Percentiles rank a stretch among this genome's conserved stretches.
Evolutionary conservation across 306 rosid genomes (phyloP).

Genomic region (Nissolia schottii): DNA sequence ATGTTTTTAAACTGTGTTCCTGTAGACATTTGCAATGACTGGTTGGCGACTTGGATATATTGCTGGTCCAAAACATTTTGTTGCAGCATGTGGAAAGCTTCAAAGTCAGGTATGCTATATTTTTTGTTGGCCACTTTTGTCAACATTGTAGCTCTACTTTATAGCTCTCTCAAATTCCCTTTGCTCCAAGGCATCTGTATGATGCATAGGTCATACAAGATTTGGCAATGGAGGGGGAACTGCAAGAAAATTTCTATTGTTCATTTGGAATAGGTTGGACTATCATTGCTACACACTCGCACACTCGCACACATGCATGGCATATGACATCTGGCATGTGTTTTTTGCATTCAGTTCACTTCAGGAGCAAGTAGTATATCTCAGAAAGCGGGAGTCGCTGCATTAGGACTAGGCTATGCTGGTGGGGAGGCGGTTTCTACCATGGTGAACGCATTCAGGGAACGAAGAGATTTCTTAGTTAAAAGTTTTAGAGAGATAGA

Average conservation of each 20-base stretch:
- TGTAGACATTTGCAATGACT: constrained; percentile 92
- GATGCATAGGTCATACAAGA: not conserved
- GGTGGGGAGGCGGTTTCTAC: constrained; percentile 71
- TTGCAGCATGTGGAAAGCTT: constrained; percentile 63
- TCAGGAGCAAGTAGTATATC: constrained; percentile 88
- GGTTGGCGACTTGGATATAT: constrained; percentile 90
- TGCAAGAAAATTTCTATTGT: not conserved
- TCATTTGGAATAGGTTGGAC: not conserved
- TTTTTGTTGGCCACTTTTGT: not conserved
- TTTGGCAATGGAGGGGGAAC: not conserved
- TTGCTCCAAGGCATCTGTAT: not conserved
- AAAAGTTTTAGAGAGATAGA: constrained; percentile 58
- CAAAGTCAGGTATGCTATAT: constrained; percentile 68
- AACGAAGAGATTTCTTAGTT: constrained; percentile 74
- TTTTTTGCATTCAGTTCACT: constrained; percentile 50
- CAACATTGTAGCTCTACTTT: not conserved
- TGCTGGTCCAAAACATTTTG: constrained; percentile 76
- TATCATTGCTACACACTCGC: not conserved
- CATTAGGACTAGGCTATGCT: constrained; percentile 79
- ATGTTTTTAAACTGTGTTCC: constrained; percentile 22
- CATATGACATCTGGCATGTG: not conserved
- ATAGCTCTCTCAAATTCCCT: not conserved
- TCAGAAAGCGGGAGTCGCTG: constrained; percentile 90
- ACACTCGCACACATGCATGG: too few relatives aligned
- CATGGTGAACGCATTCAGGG: constrained; percentile 82